Base-by-base conservation (phyloP, 176 grass and related monocot genomes). In the Poa pratensis region DNA sequence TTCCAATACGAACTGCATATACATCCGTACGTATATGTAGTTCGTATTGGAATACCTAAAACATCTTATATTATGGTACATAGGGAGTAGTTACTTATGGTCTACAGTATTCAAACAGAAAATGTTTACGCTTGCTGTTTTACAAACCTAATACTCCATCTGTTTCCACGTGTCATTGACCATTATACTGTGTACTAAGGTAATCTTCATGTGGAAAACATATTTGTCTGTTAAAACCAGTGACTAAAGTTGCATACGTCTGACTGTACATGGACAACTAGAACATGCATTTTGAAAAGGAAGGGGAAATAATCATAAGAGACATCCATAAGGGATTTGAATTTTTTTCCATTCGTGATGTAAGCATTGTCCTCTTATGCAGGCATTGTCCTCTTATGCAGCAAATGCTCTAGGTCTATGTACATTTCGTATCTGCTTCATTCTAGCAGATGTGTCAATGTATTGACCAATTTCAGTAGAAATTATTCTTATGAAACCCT, bases 401-500 rank as follows among this genome's bases (percentile, higher is more conserved):
- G 2, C 68, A 69, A 69, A 69, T 53, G 30, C 27, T 80, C 22
- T 69, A 69, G 17, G 2, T 52, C 42, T 10, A 37, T 63, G 2
- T 22, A 59, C 8, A 18, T 59, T 59, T 69, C 19, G 69, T 74
- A 19, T 35, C 34, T 40, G 17, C 58, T 57, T 62, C 15, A 23
- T 40, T 63, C 37, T 73, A 49, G 40, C 17, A 14, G 52, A 23
- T 65, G 65, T 12, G 17, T 85, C 39, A 81, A 72, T 24, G 9
- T 60, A 40, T 71, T 71, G 9, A 54, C 32, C 39, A 46, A 3
- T 75, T 73, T 74, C 34, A 70, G 9, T 89, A 19, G 30, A 40
- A 45, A 69, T 75, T 18, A 76, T 51, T 60, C 46, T 40, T 53
- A 16, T 48, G 71, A 49, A 12, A 0, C 16, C 11, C 3, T 83